These are phyloP conservation scores for Albugo laibachii DNA, from an alignment of 352 stramenopile species.

Conservation along the genomic window DNA sequence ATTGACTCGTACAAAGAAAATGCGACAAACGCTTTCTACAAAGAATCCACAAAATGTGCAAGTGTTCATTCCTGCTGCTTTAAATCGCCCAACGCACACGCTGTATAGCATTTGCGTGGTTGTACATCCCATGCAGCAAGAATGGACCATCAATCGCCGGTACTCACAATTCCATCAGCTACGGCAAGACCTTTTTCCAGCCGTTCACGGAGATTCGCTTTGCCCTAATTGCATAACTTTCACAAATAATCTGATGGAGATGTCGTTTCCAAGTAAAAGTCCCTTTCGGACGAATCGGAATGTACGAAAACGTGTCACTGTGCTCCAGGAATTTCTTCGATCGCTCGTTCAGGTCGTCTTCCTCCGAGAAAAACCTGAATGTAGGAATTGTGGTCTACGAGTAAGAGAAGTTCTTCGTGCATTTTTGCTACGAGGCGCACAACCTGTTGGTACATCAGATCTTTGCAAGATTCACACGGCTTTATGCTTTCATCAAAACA, in stretches of 20 bases:
- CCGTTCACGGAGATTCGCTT: constrained; percentile 9
- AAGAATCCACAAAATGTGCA: constrained; percentile 14
- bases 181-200: constrained; percentile 30
- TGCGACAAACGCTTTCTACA: too few relatives aligned
- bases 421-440: constrained; percentile 56
- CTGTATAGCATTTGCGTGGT: constrained; percentile 70
- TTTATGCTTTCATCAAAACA: constrained; percentile 19
- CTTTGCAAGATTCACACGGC: constrained; percentile 51
- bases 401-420: constrained; percentile 49
- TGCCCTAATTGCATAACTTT: constrained; percentile 53
- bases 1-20: too few relatives aligned
- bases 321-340: constrained; percentile 58
- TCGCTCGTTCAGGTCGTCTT: constrained; percentile 42
- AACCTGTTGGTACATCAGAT: constrained; percentile 50
- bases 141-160: constrained; percentile 71
- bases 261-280: constrained; percentile 44
- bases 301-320: constrained; percentile 37
- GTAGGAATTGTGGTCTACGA: constrained; percentile 36
- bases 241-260: constrained; percentile 29
- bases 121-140: constrained; percentile 52
- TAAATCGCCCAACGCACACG: constrained; percentile 66
- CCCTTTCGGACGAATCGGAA: constrained; percentile 48
- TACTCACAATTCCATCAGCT: constrained; percentile 77
- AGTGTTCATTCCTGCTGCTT: constrained; percentile 61
- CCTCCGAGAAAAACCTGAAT: constrained; percentile 48